These are phyloP conservation scores for Syncephalastrum sp. DNA, from an alignment of 371 early-diverging fungal species.

Conservation along the genomic window DNA sequence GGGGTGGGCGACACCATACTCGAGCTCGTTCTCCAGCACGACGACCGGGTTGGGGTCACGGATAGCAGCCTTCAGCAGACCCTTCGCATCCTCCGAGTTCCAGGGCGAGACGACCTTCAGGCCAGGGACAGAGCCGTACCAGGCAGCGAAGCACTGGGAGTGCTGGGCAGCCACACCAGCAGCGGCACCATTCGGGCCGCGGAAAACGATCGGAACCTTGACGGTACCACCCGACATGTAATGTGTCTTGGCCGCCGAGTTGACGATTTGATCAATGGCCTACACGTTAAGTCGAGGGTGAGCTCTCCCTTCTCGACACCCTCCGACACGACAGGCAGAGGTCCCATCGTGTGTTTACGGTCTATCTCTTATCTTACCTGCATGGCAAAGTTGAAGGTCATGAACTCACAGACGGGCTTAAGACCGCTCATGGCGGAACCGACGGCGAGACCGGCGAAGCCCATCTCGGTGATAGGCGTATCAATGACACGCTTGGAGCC, in stretches of 20 bases:
- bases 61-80: conserved; percentile 95
- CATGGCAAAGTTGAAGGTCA: conserved; percentile 99
- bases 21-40: conserved; percentile 98
- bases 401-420: conserved; percentile 99
- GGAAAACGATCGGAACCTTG: conserved; percentile 96
- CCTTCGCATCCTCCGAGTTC: conserved; percentile 98
- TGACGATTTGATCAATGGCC: conserved; percentile 99
- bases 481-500: conserved; percentile 97
- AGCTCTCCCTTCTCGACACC: not conserved
- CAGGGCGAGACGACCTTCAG: conserved; percentile 99
- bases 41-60: conserved; percentile 99
- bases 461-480: conserved; percentile 99
- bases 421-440: conserved; percentile 96
- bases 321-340: not conserved
- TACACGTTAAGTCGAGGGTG: conserved; percentile 17
- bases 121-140: conserved; percentile 98
- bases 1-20: conserved; percentile 93
- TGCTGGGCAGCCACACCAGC: conserved; percentile 99
- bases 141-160: conserved; percentile 98
- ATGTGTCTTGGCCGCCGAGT: conserved; percentile 98
- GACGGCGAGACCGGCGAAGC: conserved; percentile 98
- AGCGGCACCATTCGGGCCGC: conserved; percentile 99
- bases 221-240: conserved; percentile 98
- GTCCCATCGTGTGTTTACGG: not conserved
- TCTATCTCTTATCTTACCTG: conserved; percentile 66